Base-by-base conservation (phyloP, 768 basidiomycete genomes). In the Phlebiopsis gigantea region DNA sequence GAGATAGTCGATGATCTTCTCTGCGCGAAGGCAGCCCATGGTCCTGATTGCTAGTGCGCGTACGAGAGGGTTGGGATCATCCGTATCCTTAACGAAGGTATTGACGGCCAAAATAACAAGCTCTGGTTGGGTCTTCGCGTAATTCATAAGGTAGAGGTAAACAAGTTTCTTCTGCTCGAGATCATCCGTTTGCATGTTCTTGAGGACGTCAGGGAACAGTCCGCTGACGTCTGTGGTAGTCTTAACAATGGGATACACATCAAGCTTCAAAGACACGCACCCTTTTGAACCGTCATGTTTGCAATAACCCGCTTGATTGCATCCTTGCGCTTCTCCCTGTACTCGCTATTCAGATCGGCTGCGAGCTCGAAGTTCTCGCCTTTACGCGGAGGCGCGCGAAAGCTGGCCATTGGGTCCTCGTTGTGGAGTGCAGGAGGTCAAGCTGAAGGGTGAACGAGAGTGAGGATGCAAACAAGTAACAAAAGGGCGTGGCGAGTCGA, bases 91-190 rank as follows among this genome's bases (percentile, higher is more conserved):
- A 61, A 99, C 97, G 68, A 99, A 98, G 7, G 96, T 99, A 68
- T 98, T 99, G 58, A 99, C 97, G 26, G 97, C 97, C 46, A 99
- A 81, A 68, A 99, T 98, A 72, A 98, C 95, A 59, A 98, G 90
- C 68, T 99, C 97, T 0, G 97, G 97, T 68, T 99, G 97, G 0
- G 96, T 95, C 69, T 97, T 97, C 30, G 96, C 96, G 63, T 98
- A 99, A 77, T 99, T 99, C 90, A 98, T 98, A 57, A 99, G 85
- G 72, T 98, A 98, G 22, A 97, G 82, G 66, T 97, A 98, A n/a
- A 98, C 97, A 30, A 99, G 88, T 73, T 99, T 98, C 84, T 98
- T 99, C 76, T 98, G 97, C 72, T 99, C 97, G 53, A 99, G 82
- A 71, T 98, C 96, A 51, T 99, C 96, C 24, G 97, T 98, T 75